Percentiles rank a stretch among this genome's conserved stretches.
Conservation (phyloP, 495 filamentous ascomycete species). For the Neurospora hispaniola region DNA sequence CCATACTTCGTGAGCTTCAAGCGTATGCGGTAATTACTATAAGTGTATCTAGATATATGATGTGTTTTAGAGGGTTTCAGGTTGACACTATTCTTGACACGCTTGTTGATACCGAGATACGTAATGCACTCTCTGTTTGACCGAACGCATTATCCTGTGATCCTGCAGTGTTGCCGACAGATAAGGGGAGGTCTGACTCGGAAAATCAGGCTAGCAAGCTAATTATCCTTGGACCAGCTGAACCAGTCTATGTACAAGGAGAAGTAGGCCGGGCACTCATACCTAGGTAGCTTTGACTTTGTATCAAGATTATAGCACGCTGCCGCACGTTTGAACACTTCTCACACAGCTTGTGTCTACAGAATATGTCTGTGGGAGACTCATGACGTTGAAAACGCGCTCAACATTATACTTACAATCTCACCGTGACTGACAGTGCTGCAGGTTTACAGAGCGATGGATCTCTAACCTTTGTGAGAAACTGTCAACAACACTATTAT, state of each 20-base stretch:
- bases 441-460: too few relatives aligned
- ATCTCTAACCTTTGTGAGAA: too few relatives aligned
- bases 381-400: too few relatives aligned
- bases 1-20: neutral
- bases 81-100: too few relatives aligned
- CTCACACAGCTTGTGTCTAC: neutral
- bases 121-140: neutral
- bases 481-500: too few relatives aligned
- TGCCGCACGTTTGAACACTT: neutral
- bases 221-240: neutral
- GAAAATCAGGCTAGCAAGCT: neutral
- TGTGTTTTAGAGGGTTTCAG: neutral
- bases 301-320: neutral
- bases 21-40: neutral
- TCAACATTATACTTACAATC: too few relatives aligned
- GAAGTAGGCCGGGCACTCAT: neutral
- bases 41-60: neutral
- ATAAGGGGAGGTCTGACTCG: neutral
- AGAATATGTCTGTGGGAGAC: neutral
- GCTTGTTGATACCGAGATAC: neutral
- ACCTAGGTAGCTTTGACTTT: neutral
- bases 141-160: neutral
- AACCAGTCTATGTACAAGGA: too few relatives aligned
- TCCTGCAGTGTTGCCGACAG: neutral
- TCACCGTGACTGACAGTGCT: too few relatives aligned